Percentiles rank a stretch among this genome's conserved stretches.
phyloP scores from a whole-genome alignment of 1,284 basidiomycete species.

The Tilletia caries region DNA sequence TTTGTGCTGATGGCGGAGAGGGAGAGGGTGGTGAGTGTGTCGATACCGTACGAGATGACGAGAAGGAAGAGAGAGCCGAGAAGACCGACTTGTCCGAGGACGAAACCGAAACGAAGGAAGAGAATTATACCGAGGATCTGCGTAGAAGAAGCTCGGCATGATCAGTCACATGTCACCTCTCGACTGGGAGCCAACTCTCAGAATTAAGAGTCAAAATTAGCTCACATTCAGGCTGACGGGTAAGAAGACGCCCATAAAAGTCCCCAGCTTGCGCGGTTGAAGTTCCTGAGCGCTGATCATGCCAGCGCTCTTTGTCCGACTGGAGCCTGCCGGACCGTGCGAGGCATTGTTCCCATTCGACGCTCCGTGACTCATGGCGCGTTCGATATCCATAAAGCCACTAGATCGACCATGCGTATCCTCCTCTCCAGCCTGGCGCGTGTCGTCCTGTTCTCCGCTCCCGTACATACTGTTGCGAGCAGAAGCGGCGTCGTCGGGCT shows the following conservation, averaged over 20 bases:
- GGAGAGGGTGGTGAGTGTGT: conserved; percentile 49
- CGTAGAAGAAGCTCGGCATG: neutral
- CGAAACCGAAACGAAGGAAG: conserved; percentile 52
- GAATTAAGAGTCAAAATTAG: neutral
- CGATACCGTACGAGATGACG: conserved; percentile 45
- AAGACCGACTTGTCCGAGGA: conserved; percentile 50
- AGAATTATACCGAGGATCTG: conserved; percentile 51
- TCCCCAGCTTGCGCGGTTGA: conserved; percentile 48
- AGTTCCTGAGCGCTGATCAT: conserved; percentile 38
- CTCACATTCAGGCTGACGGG: conserved; percentile 49
- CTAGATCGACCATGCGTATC: conserved; percentile 19
- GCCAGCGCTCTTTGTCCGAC: conserved; percentile 31
- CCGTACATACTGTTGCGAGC: conserved; percentile 11
- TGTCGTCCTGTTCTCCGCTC: neutral
- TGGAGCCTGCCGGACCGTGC: conserved; percentile 10
- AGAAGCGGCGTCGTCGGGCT: neutral
- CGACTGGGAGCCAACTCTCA: too few relatives aligned
- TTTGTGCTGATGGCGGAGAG: conserved; percentile 52
- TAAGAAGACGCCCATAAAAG: conserved; percentile 52
- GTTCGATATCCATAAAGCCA: neutral
- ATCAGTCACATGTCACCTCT: neutral
- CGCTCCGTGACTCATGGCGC: neutral
- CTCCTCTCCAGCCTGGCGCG: conserved; percentile 18
- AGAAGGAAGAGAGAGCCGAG: conserved; percentile 46
- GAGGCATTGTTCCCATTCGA: neutral